Evolutionary conservation across 2,329 filamentous ascomycete genomes (phyloP), one percentile per base, ranked within the genome.

Genomic region (Cladosporium sp.): DNA sequence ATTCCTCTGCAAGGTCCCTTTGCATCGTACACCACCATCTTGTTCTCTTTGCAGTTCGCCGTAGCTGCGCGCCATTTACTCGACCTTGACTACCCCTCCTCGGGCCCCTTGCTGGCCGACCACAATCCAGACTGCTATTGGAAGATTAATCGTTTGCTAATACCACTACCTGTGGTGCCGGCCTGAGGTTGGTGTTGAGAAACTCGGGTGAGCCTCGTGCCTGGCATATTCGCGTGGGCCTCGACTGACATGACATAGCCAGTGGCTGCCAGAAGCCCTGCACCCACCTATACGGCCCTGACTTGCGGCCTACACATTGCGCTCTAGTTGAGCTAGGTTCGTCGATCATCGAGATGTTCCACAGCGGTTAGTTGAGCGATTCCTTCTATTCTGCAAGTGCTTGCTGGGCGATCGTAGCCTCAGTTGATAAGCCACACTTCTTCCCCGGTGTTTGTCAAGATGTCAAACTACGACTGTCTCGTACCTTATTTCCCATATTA

Each of bases 351-450:
- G 67, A 62, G 65, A 72, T 71, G 70, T 71, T 71, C 65, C 69
- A 74, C 72, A 72, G 68, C 70, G 70, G 74, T 76, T 65, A 73
- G 74, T 75, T 63, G 59, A 65, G 62, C 68, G 64, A 64, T 68
- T 67, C 58, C 67, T 28, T 54, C 57, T 30, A 44, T 38, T 60
- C 32, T 59, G 30, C 28, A 2, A 21, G 52, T 52, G 54, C 41
- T 38, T 47, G 47, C 30, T 24, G 26, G 64, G 26, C n/a, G n/a
- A n/a, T 60, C 15, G 36, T 21, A 44, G 44, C 44, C 51, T 55
- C 55, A 64, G 61, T 68, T 72, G 71, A 73, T 71, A 74, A 75
- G 71, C 71, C 73, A 73, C 71, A 73, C 66, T 65, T 68, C 66
- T 71, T 66, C 67, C 36, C 69, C 64, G 47, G 44, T 32, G 10